Conservation (phyloP, 768 basidiomycete genomes). For the Xerocomellus intermedius region DNA sequence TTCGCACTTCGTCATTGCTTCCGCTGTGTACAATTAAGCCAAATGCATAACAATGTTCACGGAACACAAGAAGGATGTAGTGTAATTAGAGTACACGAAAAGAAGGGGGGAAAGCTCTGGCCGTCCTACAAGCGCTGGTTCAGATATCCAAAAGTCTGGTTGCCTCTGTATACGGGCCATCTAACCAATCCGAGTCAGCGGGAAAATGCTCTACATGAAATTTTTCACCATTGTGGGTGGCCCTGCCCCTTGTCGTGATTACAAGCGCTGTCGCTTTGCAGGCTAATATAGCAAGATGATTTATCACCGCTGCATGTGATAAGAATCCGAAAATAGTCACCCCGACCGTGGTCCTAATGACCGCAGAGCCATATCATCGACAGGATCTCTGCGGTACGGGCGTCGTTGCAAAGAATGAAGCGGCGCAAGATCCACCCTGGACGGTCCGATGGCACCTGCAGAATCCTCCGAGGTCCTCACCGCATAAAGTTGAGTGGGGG, state of each 20-base stretch:
- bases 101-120: not conserved
- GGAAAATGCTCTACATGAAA: not conserved
- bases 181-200: not conserved
- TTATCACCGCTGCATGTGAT: conserved; percentile 21
- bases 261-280: conserved; percentile 10
- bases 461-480: conserved; percentile 26
- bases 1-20: conserved; percentile 17
- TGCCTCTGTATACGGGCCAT: not conserved
- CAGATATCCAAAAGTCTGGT: not conserved
- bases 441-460: conserved; percentile 19
- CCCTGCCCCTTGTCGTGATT: conserved; percentile 2
- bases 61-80: conserved; percentile 10
- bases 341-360: conserved; percentile 40
- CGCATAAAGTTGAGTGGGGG: conserved; percentile 30
- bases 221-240: conserved; percentile 5
- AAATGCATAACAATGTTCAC: conserved; percentile 20
- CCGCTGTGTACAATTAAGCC: conserved; percentile 23
- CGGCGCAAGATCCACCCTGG: conserved; percentile 51
- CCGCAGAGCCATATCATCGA: conserved; percentile 62
- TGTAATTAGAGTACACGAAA: conserved; percentile 16
- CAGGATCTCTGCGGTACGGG: conserved; percentile 57
- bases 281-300: conserved; percentile 17
- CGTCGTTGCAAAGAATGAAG: conserved; percentile 55
- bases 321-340: conserved; percentile 31
- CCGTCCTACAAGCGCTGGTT: not conserved